Evolutionary conservation across 345 rosid species (phyloP).

Genomic region (Acer saccharum): DNA sequence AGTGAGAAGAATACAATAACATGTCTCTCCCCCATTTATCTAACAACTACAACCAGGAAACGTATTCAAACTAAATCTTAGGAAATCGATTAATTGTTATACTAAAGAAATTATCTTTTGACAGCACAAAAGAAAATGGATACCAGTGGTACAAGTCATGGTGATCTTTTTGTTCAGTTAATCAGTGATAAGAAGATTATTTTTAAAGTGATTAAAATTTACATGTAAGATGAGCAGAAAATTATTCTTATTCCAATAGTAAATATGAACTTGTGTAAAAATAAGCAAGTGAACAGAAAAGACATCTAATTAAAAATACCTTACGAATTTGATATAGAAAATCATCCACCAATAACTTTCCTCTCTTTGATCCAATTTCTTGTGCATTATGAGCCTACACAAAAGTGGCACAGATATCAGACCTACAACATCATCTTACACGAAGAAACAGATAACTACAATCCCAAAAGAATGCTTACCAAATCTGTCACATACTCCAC

Average conservation of each 20-base stretch:
- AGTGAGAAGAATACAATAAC: not conserved
- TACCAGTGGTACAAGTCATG: not conserved
- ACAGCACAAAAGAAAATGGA: not conserved
- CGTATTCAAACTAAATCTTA: not conserved
- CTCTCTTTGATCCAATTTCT: constrained; percentile 82
- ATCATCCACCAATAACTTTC: constrained; percentile 83
- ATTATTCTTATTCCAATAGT: not conserved
- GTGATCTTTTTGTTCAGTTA: not conserved
- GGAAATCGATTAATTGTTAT: not conserved
- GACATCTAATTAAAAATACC: constrained; percentile 37
- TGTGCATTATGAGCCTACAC: constrained; percentile 86
- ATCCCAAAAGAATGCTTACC: constrained; percentile 44
- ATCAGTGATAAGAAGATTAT: not conserved
- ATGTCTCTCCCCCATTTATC: not conserved
- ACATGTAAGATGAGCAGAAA: not conserved
- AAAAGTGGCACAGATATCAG: not conserved
- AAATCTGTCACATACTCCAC: constrained; percentile 88
- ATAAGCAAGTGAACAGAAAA: not conserved
- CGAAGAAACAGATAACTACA: not conserved
- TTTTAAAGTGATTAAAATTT: not conserved
- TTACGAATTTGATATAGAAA: constrained; percentile 81
- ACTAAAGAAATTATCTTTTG: not conserved
- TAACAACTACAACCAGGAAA: not conserved
- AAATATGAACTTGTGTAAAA: not conserved
- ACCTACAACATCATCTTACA: not conserved